phyloP scores from a whole-genome alignment of 1,284 basidiomycete genomes.

The Leccinum fallax region DNA sequence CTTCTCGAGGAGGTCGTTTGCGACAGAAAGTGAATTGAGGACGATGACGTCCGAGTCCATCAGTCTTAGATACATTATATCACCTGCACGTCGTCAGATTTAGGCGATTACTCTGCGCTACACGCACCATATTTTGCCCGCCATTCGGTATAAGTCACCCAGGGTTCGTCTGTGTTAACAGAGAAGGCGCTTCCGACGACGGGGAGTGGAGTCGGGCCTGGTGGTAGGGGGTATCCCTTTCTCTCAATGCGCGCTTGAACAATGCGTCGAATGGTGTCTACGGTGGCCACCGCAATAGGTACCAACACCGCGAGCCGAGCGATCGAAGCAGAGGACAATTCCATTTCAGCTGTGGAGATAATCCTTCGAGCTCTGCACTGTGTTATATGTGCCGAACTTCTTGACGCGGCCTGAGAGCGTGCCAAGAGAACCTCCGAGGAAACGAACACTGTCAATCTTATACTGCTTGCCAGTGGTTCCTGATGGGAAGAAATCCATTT shows the following conservation, averaged over 20 bases:
- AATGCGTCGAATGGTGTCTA: neutral
- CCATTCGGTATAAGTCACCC: neutral
- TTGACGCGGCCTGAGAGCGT: neutral
- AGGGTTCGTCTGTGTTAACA: neutral
- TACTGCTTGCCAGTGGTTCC: too few species aligned
- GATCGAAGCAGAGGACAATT: neutral
- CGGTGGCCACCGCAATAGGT: neutral
- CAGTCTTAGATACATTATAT: neutral
- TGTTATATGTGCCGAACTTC: neutral
- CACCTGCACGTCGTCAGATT: neutral
- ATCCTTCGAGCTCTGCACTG: neutral
- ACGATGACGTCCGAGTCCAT: neutral
- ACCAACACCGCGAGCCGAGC: neutral
- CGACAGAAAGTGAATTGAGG: neutral
- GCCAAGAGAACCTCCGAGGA: neutral
- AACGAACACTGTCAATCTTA: too few species aligned
- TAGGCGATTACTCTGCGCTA: neutral
- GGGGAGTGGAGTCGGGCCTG: neutral
- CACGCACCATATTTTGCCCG: neutral
- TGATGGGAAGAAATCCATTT: too few species aligned
- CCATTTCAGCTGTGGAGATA: neutral
- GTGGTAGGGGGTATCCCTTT: neutral
- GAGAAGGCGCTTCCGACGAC: neutral
- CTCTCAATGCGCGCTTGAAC: neutral
- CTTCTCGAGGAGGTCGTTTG: neutral